Evolutionary conservation across 257 asterid species (phyloP).

Genomic region (Nicotiana noctiflora): DNA sequence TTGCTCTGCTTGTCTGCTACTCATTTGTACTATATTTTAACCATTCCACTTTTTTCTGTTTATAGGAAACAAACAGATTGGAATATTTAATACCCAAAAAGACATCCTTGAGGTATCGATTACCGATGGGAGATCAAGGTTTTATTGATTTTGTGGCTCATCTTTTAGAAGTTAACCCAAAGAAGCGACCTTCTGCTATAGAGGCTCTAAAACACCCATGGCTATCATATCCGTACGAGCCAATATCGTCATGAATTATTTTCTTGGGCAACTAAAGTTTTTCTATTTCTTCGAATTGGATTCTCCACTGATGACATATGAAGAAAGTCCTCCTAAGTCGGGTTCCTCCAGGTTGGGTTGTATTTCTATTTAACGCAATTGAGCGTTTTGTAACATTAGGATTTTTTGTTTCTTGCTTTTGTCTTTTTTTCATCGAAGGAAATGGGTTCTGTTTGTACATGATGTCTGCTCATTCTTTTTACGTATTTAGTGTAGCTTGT

Average conservation of each 20-base stretch:
- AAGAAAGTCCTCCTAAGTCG: not conserved
- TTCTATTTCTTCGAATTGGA: not conserved
- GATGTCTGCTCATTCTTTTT: slow-evolving; percentile 11
- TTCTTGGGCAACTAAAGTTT: not conserved
- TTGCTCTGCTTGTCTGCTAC: not conserved
- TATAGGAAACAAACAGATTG: slow-evolving; percentile 26
- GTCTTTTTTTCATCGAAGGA: not conserved
- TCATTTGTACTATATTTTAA: not conserved
- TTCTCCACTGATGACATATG: not conserved
- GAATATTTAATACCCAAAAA: slow-evolving; percentile 28
- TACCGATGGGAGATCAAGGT: slow-evolving; percentile 30
- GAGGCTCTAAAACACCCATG: slow-evolving; percentile 31
- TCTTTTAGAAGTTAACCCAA: slow-evolving; percentile 23
- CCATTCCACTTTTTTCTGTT: not conserved
- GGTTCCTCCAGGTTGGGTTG: not conserved
- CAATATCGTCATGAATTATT: slow-evolving; percentile 19
- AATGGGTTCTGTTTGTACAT: slow-evolving; percentile 14
- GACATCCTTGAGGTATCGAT: slow-evolving; percentile 23
- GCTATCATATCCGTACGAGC: slow-evolving; percentile 25
- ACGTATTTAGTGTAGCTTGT: slow-evolving; percentile 6
- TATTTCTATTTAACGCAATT: not conserved
- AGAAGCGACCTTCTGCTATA: slow-evolving; percentile 29
- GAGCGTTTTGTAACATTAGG: not conserved
- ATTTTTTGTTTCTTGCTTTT: not conserved
- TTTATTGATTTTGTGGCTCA: slow-evolving; percentile 26